A percentile compares a stretch with the other conserved stretches of the same genome.
Evolutionary conservation across 352 stramenopile species (phyloP).

Genomic region (Globisporangium apiculatum): DNA sequence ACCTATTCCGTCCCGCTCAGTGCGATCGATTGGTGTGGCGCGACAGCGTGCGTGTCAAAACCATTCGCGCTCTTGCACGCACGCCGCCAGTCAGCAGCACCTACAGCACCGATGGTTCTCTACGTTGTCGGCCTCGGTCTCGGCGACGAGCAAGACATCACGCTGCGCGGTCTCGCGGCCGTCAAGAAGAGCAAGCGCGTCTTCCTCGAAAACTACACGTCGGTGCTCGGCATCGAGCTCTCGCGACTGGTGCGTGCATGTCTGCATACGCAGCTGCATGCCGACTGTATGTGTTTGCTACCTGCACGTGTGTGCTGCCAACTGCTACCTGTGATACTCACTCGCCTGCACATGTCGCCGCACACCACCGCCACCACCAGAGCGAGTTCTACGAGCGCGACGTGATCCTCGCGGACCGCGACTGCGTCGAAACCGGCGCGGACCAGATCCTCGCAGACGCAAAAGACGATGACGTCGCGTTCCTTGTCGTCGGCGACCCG

Average conservation of each 20-base stretch:
- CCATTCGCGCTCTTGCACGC: background rate
- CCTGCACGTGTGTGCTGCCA: background rate
- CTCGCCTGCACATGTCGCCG: too few species aligned
- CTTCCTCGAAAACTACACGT: constrained; percentile 98
- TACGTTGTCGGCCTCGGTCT: constrained; percentile 98
- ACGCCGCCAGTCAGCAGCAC: too few species aligned
- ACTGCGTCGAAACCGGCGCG: constrained; percentile 94
- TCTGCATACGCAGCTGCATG: background rate
- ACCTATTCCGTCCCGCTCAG: background rate
- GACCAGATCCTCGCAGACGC: constrained; percentile 93
- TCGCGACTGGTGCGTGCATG: constrained; percentile 59
- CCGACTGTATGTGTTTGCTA: background rate
- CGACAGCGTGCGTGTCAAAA: too few species aligned
- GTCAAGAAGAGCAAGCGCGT: constrained; percentile 93
- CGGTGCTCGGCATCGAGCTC: constrained; percentile 89
- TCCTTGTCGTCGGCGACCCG: constrained; percentile 98
- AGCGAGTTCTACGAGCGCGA: constrained; percentile 93
- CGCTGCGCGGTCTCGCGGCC: constrained; percentile 92
- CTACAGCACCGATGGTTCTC: constrained; percentile 61
- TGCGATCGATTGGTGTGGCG: background rate
- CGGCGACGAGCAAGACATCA: constrained; percentile 98
- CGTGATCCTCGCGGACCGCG: constrained; percentile 87
- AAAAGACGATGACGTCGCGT: constrained; percentile 91
- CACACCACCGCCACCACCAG: constrained; percentile 14
- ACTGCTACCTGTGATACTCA: too few species aligned